phyloP scores from a whole-genome alignment of 2,329 filamentous ascomycete species.

The Berkeleyomyces rouxiae region DNA sequence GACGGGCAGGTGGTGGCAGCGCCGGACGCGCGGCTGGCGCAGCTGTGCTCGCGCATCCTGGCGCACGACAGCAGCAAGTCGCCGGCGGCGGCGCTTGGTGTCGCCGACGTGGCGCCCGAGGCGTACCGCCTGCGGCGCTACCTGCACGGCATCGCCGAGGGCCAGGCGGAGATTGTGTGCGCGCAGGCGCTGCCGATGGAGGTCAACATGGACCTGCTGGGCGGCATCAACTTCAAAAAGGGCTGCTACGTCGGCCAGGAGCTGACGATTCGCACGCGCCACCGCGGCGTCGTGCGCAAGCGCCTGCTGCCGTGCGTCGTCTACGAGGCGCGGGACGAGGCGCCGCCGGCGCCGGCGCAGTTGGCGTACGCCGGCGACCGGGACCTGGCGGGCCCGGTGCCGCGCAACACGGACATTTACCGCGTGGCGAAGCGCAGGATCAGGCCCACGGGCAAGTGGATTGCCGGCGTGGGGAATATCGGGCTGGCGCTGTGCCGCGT shows the following conservation, averaged over 20 bases:
- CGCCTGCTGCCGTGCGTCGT: constrained; percentile 67
- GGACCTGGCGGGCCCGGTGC: constrained; percentile 23
- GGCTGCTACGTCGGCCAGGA: constrained; percentile 97
- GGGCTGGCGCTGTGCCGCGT: constrained; percentile 75
- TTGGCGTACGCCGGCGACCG: constrained; percentile 31
- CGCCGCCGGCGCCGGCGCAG: constrained; percentile 19
- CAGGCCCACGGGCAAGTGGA: constrained; percentile 58
- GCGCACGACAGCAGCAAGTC: constrained; percentile 16
- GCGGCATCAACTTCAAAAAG: constrained; percentile 81
- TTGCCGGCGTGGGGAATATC: constrained; percentile 65
- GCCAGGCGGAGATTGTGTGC: constrained; percentile 57
- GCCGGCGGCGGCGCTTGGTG: constrained; percentile 24
- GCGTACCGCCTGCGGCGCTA: constrained; percentile 65
- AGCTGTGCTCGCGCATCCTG: constrained; percentile 36
- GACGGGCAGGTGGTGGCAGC: constrained; percentile 21
- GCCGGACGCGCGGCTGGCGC: constrained; percentile 37
- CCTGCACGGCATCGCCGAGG: constrained; percentile 68
- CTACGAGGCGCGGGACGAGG: constrained; percentile 32
- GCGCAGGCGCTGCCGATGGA: constrained; percentile 70
- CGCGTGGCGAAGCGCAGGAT: constrained; percentile 35
- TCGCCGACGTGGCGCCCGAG: constrained; percentile 32
- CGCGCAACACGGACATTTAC: constrained; percentile 32
- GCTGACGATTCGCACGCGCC: constrained; percentile 85
- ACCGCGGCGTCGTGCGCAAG: constrained; percentile 86
- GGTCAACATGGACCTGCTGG: constrained; percentile 72